Evolutionary conservation across 2,329 filamentous ascomycete species (phyloP).

Genomic region (Ophiostoma piceae): DNA sequence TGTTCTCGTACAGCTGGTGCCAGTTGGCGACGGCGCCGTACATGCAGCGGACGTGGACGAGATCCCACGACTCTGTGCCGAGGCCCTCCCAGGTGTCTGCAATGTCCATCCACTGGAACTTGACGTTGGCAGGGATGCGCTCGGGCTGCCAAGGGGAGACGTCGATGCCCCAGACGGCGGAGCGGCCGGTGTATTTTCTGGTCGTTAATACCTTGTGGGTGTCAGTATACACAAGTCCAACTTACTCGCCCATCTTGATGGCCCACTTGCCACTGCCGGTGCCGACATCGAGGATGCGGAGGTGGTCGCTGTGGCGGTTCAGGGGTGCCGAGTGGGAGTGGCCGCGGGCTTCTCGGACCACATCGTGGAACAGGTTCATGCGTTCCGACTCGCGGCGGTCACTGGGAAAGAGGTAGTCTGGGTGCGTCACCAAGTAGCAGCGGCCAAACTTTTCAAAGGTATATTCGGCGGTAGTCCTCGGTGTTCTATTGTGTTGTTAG

Average conservation of each 20-base stretch:
- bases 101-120: constrained; percentile 69
- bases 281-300: not conserved
- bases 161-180: constrained; percentile 24
- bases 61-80: constrained; percentile 61
- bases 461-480: not conserved
- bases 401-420: not conserved
- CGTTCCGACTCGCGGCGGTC: not conserved
- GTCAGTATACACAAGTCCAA: no score
- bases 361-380: constrained; percentile 6
- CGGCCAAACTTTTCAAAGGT: not conserved
- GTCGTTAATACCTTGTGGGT: not conserved
- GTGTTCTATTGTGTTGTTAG: not conserved
- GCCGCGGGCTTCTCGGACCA: not conserved
- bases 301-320: not conserved
- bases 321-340: not conserved
- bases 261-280: not conserved
- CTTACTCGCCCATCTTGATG: not conserved
- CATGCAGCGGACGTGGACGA: constrained; percentile 78
- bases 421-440: not conserved
- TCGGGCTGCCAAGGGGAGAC: constrained; percentile 22
- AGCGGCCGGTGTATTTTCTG: constrained; percentile 19
- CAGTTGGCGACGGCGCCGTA: constrained; percentile 73
- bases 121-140: constrained; percentile 66
- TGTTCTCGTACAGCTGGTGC: constrained; percentile 66
- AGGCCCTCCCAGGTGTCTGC: constrained; percentile 63